Base-by-base conservation (phyloP, 345 rosid species). In the Acer saccharum region DNA sequence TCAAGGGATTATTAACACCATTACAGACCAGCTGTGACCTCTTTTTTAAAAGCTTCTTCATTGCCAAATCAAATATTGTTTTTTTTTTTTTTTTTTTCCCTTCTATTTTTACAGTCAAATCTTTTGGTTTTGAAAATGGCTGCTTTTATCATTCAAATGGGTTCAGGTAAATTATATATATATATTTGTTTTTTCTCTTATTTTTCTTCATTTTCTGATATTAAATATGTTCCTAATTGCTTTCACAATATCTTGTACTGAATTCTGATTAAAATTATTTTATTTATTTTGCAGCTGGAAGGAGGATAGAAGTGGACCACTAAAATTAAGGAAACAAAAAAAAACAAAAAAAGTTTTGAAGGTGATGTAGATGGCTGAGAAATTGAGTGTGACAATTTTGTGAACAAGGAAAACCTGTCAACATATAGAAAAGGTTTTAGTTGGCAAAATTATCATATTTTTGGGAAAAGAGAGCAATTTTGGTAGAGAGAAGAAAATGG, bases 401-500 rank as follows among this genome's bases (percentile, higher is more conserved):
- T 79, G 46, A 32, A 57, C 67, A 61, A 20, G 69, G 55, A 46
- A 71, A 65, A 29, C 50, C 17, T 10, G 62, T 23, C 23, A 27
- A 10, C 32, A 74, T 35, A 62, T 2, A 54, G 25, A 29, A 43
- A 29, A 29, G 32, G 32, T 29, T 29, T 29, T 29, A 29, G 2
- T 29, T 29, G 32, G 32, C 32, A 29, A 29, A 50, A 48, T 65
- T 57, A 63, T 65, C 44, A 75, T 25, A 81, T 35, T 14, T 29
- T 8, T 35, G n/a, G 52, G 23, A 39, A 11, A 60, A 57, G 7
- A 57, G 48, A 44, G 16, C 35, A 7, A 14, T 25, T 58, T 18
- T 32, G 20, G 64, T 68, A 46, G 46, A 46, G 14, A 46, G 77
- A 18, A 4, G 67, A 62, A 74, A 7, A 92, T 90, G 98, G 94